Evolutionary conservation across 768 basidiomycete genomes (phyloP), one percentile per base, ranked within the genome.

Genomic region (Holtermanniella nyarrowii): DNA sequence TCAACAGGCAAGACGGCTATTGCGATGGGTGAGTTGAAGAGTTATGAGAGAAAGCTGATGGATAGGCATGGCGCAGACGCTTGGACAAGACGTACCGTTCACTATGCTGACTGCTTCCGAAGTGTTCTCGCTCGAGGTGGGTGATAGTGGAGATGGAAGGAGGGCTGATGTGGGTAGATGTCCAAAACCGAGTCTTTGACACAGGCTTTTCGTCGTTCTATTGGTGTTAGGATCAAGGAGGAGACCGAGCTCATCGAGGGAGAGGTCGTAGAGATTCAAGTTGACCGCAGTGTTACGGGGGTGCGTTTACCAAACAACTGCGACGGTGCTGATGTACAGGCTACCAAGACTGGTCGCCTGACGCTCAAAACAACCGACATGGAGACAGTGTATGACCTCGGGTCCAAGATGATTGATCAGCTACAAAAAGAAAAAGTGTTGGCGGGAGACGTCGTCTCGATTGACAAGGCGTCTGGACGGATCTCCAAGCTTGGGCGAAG

Each of bases 281-380:
- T 99, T 53, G 95, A 99, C 76, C 79, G 91, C 42, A 91, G 88
- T 74, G 74, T 97, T 41, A 96, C 93, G 52, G 95, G 95, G 40
- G 93, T 96, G 62, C 65, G 80, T 73, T 73, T 20, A 0, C 44
- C n/a, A 4, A 23, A 5, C 26, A 20, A 22, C n/a, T 37, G 26
- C 24, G 4, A 11, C 37, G 23, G 22, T 13, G 4, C 3, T 43
- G 16, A 27, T 24, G 16, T 26, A 18, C 61, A 95, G 91, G 88
- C 91, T 0, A 95, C 90, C 3, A 97, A 96, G 75, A 96, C 95
- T 1, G 95, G 93, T 2, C 91, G 95, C 70, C 72, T 97, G 54
- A 97, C 95, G 0, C 85, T 99, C 63, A 97, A 97, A 74, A 93
- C 89, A 13, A 95, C 90, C 2, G 93, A 97, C 71, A 97, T 99